Base-by-base conservation (phyloP, 2,329 filamentous ascomycete species). In the Aspergillus sp. region DNA sequence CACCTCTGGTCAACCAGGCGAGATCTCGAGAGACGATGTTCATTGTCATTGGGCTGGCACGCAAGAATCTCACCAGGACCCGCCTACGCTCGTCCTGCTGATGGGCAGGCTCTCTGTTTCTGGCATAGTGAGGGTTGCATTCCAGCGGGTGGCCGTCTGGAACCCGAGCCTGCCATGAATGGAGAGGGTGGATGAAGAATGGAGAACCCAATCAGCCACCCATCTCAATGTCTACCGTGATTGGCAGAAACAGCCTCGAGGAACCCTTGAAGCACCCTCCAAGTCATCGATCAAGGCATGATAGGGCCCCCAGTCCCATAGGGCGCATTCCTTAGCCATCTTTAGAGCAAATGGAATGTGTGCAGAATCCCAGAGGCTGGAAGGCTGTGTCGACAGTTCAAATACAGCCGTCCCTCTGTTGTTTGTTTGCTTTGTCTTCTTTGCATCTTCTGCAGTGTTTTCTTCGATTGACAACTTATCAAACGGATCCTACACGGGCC, bases 391-490 rank as follows among this genome's bases (percentile, higher is more conserved):
- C 54, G 53, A 58, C 58, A 60, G 63, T 72, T 72, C 70, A 72
- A 72, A 72, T 71, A 72, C 59, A 57, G 53, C 58, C 61, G 50
- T 64, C 49, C 53, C 54, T 65, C 70, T 71, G 68, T 70, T 72
- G 70, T 72, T 72, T 72, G 70, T 69, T 72, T 72, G 65, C 67
- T 72, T 72, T 72, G 70, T 66, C 61, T 67, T 60, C 64, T 71
- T 72, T 72, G 70, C 70, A 72, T 69, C 59, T 58, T 71, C 59
- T 69, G 67, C 68, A 69, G 61, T 70, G 68, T 71, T 71, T 71
- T 69, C 56, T 61, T 64, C 61, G 63, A 65, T 71, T 70, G 68
- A 62, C 66, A 66, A 65, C 53, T 49, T 31, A 55, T 69, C 70
- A 72, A 72, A 72, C 70, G 62, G 40, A 55, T 47, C 57, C 45